These are phyloP conservation scores for Skeletonema grethae DNA, from an alignment of 108 stramenopile species.

Conservation along the genomic window DNA sequence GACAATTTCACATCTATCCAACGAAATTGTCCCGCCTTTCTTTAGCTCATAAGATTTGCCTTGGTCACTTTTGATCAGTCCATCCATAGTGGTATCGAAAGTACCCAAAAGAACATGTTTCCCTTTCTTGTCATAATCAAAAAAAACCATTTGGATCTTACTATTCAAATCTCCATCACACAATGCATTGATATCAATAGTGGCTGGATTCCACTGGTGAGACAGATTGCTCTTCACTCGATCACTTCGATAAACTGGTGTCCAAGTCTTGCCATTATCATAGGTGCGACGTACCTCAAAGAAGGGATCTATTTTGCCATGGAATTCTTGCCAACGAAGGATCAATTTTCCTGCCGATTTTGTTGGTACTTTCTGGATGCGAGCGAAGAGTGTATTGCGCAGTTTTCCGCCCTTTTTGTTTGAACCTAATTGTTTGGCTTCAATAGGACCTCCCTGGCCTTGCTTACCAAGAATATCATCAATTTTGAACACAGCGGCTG, in stretches of 20 bases:
- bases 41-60: too few species aligned
- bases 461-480: constrained; percentile 67
- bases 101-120: constrained; percentile 62
- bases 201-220: constrained; percentile 68
- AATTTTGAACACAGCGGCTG: constrained; percentile 79
- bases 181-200: constrained; percentile 65
- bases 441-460: constrained; percentile 20
- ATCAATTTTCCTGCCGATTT: constrained; percentile 22
- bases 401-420: constrained; percentile 63
- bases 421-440: too few species aligned
- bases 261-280: constrained; percentile 54
- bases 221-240: constrained; percentile 59
- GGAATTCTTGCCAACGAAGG: constrained; percentile 47
- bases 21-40: too few species aligned
- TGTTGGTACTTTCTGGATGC: constrained; percentile 46
- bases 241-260: constrained; percentile 69
- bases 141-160: constrained; percentile 67
- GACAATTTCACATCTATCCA: too few species aligned
- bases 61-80: constrained; percentile 10
- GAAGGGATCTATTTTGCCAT: constrained; percentile 87
- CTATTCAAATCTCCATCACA: constrained; percentile 82
- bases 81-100: constrained; percentile 59
- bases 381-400: constrained; percentile 66
- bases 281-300: constrained; percentile 55
- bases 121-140: constrained; percentile 65